Evolutionary conservation across 2,329 filamentous ascomycete species (phyloP).

Genomic region (Dothideomycetes sp.): DNA sequence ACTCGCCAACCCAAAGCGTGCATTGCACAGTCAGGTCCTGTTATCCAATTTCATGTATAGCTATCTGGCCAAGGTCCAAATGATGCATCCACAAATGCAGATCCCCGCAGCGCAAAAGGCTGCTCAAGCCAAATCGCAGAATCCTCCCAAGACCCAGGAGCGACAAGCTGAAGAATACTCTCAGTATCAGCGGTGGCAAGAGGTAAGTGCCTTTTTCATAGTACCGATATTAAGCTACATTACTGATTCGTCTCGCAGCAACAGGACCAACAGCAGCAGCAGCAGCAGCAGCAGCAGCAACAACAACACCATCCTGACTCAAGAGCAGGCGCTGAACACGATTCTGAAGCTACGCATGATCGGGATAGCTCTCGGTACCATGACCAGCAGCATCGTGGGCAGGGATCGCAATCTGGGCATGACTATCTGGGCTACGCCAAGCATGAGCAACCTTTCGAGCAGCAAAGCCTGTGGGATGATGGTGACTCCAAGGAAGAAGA

Average conservation of each 20-base stretch:
- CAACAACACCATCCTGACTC: slow-evolving; percentile 1
- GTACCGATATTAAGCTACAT: slow-evolving; percentile 1
- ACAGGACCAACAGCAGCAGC: slow-evolving; percentile 9
- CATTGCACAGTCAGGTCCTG: slow-evolving; percentile 86
- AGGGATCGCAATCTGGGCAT: slow-evolving; percentile 11
- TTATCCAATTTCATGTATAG: slow-evolving; percentile 99
- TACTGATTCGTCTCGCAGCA: slow-evolving; percentile 1
- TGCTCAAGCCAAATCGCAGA: slow-evolving; percentile 39
- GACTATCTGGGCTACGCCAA: slow-evolving; percentile 24
- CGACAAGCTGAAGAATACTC: slow-evolving; percentile 20
- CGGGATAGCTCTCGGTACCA: background rate
- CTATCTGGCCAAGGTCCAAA: slow-evolving; percentile 95
- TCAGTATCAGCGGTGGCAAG: slow-evolving; percentile 26
- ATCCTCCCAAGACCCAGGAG: slow-evolving; percentile 22
- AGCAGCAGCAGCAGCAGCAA: slow-evolving; percentile 1
- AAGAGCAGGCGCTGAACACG: background rate
- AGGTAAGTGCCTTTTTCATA: slow-evolving; percentile 17
- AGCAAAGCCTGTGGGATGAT: slow-evolving; percentile 20
- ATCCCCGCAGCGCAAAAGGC: slow-evolving; percentile 61
- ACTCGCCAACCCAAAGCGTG: slow-evolving; percentile 87
- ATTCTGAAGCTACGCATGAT: background rate
- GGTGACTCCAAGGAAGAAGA: slow-evolving; percentile 15
- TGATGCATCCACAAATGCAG: slow-evolving; percentile 94
- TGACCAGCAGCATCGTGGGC: background rate
- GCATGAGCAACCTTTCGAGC: slow-evolving; percentile 16